Base-by-base conservation (phyloP, 164 flowering plant genomes). In the Paratinospora sagittata region DNA sequence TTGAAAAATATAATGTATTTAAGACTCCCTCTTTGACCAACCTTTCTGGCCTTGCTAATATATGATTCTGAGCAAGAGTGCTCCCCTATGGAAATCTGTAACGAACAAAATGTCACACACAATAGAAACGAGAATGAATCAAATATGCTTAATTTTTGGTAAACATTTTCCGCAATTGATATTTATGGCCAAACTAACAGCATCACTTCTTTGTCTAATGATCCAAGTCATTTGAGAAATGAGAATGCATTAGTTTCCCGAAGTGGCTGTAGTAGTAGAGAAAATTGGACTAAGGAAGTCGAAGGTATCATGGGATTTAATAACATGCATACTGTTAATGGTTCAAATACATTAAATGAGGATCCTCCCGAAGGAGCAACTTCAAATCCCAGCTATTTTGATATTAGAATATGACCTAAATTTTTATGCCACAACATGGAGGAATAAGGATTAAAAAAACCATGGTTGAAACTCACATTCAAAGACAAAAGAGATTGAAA, bases 281-380 rank as follows among this genome's bases (percentile, higher is more conserved):
- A 67, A 63, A 67, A 26, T 45, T 30, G 27, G 64, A 64, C 66
- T 72, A 77, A 81, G 70, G 81, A 58, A n/a, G 45, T 74, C 67
- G 75, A 76, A 67, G 84, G 73, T 4, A 60, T 41, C 21, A 45
- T 63, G 61, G 78, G n/a, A n/a, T n/a, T n/a, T n/a, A n/a, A n/a
- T n/a, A n/a, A n/a, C n/a, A n/a, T n/a, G n/a, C n/a, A n/a, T n/a
- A n/a, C n/a, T n/a, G n/a, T n/a, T n/a, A n/a, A n/a, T n/a, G n/a
- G n/a, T n/a, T n/a, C n/a, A n/a, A 68, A 69, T 74, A 57, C 36
- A 26, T 17, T 33, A 9, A 63, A 7, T 55, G 76, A 79, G 16
- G 72, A 74, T 68, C 36, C 71, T 67, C 37, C 66, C n/a, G 45
- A 57, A 27, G 72, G 71, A 27, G 58, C 41, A 47, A 69, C 69